Percentiles rank a stretch among this genome's conserved stretches.
These are phyloP conservation scores for Trichoderma lentiforme DNA, from an alignment of 2,329 filamentous ascomycete species.

Conservation along the genomic window DNA sequence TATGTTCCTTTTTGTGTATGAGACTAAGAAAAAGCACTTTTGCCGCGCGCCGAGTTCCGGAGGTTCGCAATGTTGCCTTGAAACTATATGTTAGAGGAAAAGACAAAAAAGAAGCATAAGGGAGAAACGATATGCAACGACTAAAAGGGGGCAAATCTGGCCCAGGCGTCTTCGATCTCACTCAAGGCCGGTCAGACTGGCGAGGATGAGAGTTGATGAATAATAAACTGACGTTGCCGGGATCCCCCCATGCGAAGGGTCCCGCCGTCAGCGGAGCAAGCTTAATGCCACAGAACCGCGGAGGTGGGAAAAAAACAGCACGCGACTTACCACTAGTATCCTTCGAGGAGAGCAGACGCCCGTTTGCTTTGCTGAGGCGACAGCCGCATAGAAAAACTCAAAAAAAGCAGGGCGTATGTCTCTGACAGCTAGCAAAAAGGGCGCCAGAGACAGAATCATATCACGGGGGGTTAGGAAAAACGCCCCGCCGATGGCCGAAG, in stretches of 20 bases:
- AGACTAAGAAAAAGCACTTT: background rate
- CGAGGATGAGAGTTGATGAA: background rate
- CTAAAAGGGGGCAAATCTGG: background rate
- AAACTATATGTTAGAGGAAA: background rate
- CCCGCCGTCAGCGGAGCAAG: slow-evolving; percentile 5
- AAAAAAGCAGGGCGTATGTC: background rate
- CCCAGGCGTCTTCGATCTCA: background rate
- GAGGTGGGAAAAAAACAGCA: background rate
- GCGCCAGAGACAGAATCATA: slow-evolving; percentile 4
- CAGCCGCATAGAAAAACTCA: background rate
- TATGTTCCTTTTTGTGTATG: background rate
- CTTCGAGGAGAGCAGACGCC: background rate
- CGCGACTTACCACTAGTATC: background rate
- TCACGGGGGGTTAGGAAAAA: slow-evolving; percentile 8
- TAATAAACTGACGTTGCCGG: background rate
- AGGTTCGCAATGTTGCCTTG: background rate
- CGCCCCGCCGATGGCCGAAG: slow-evolving; percentile 12
- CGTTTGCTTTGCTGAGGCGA: background rate
- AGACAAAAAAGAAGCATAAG: background rate
- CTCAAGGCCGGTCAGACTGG: background rate
- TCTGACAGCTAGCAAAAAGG: background rate
- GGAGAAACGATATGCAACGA: background rate
- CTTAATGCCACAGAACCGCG: background rate
- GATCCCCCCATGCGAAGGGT: background rate
- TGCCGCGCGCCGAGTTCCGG: background rate